These are phyloP conservation scores for Dipteronia dyeriana DNA, from an alignment of 345 rosid species.

Conservation along the genomic window DNA sequence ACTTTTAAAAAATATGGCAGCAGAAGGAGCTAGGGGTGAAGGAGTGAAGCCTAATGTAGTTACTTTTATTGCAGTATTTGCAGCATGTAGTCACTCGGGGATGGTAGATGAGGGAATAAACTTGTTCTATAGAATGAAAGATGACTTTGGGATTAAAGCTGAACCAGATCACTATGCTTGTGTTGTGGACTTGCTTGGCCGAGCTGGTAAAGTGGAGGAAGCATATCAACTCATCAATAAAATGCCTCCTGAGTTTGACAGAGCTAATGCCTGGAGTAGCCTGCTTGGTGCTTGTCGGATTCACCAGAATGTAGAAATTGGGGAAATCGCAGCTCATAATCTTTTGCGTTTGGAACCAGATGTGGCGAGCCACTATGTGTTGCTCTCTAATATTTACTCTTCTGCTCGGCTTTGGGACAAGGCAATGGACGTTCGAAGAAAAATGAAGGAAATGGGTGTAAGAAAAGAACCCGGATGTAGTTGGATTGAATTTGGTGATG, in stretches of 20 bases:
- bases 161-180: conserved; percentile 86
- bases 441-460: conserved; percentile 79
- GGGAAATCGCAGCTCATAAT: conserved; percentile 70
- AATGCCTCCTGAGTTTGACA: conserved; percentile 62
- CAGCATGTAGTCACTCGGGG: conserved; percentile 91
- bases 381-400: conserved; percentile 82
- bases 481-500: conserved; percentile 75
- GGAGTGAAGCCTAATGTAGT: conserved; percentile 71
- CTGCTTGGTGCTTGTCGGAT: conserved; percentile 81
- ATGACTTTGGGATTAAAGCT: conserved; percentile 53
- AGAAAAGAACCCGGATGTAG: conserved; percentile 95
- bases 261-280: conserved; percentile 81
- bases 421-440: conserved; percentile 67
- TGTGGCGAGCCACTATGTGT: conserved; percentile 87
- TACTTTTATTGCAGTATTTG: conserved; percentile 72
- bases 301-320: conserved; percentile 69
- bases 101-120: conserved; percentile 74
- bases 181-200: conserved; percentile 83
- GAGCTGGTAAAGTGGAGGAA: conserved; percentile 70
- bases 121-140: conserved; percentile 72
- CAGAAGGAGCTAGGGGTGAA: conserved; percentile 28
- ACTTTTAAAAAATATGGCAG: conserved; percentile 56
- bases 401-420: conserved; percentile 79
- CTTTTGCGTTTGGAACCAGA: conserved; percentile 69
- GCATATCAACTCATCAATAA: conserved; percentile 54